These are phyloP conservation scores for Saccharomyces hybrid DNA, from an alignment of 1,139 yeast genomes.

Conservation along the genomic window DNA sequence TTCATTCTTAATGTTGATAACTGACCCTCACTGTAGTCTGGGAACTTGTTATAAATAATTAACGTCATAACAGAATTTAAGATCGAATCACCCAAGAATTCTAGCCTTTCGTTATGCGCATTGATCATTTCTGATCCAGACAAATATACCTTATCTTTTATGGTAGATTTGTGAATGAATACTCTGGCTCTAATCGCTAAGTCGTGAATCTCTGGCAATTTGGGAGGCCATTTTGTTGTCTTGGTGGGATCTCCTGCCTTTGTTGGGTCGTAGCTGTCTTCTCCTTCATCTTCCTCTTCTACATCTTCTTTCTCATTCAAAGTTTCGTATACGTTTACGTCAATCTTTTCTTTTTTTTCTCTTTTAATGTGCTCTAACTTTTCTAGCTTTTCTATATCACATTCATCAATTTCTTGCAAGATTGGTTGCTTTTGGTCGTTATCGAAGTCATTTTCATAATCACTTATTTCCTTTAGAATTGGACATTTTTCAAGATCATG, in stretches of 20 bases:
- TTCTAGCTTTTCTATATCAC: slow-evolving; percentile 10
- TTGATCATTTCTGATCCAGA: slow-evolving; percentile 50
- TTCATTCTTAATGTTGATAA: slow-evolving; percentile 63
- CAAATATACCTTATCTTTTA: slow-evolving; percentile 51
- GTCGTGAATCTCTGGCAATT: slow-evolving; percentile 60
- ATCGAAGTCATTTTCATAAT: slow-evolving; percentile 30
- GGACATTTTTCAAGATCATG: slow-evolving; percentile 42
- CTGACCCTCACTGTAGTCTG: slow-evolving; percentile 73
- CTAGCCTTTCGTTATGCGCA: slow-evolving; percentile 82
- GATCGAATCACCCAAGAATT: slow-evolving; percentile 88
- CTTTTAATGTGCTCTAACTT: too few relatives aligned
- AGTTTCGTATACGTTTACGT: too few relatives aligned
- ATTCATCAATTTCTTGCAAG: slow-evolving; percentile 14
- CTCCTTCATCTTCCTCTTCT: too few relatives aligned
- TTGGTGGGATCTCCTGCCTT: slow-evolving; percentile 7
- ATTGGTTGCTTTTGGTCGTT: slow-evolving; percentile 21
- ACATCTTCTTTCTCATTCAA: too few relatives aligned
- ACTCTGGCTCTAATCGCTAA: slow-evolving; percentile 58
- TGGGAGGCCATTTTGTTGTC: slow-evolving; percentile 44
- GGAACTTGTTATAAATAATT: slow-evolving; percentile 58
- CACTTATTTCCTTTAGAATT: slow-evolving; percentile 41
- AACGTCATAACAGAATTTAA: slow-evolving; percentile 66
- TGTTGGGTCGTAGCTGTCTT: slow-evolving; percentile 15
- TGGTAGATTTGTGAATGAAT: slow-evolving; percentile 72
- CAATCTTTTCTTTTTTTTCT: too few relatives aligned